Conservation (phyloP, 2,329 filamentous ascomycete genomes). For the Scedosporium dehoogii region DNA sequence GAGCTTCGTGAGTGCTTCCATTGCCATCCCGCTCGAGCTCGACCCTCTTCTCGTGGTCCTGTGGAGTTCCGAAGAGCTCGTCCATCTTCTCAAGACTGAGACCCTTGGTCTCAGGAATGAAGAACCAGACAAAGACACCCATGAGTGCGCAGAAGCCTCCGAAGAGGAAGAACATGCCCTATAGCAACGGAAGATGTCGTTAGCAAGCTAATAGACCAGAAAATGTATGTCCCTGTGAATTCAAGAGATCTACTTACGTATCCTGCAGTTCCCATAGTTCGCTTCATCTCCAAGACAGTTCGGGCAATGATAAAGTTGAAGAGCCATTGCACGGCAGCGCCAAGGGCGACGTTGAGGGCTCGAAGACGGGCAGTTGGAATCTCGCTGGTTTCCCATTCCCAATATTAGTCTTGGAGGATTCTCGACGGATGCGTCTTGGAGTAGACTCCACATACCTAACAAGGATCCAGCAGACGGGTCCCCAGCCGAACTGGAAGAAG, state of each 20-base stretch:
- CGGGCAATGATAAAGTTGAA: constrained; percentile 66
- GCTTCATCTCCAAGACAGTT: constrained; percentile 16
- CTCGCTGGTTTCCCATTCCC: constrained; percentile 32
- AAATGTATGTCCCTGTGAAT: neutral
- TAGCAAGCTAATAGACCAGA: too few relatives aligned
- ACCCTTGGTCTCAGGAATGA: constrained; percentile 64
- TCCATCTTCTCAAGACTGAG: constrained; percentile 54
- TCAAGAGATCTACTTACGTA: constrained; percentile 22
- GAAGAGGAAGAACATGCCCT: constrained; percentile 61
- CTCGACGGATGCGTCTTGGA: too few relatives aligned
- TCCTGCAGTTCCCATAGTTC: constrained; percentile 31
- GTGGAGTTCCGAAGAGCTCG: constrained; percentile 52
- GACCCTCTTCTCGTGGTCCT: constrained; percentile 15
- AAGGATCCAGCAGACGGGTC: constrained; percentile 64
- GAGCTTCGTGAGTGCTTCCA: neutral
- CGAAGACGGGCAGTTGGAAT: constrained; percentile 59
- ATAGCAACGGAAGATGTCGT: neutral
- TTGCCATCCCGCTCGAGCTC: neutral
- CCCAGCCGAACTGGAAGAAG: constrained; percentile 63
- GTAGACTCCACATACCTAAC: constrained; percentile 21
- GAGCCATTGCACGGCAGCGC: constrained; percentile 60
- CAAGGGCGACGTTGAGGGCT: constrained; percentile 57
- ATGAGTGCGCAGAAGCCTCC: constrained; percentile 55
- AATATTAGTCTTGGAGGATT: neutral
- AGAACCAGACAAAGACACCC: constrained; percentile 56